These are phyloP conservation scores for Lachnellula occidentalis DNA, from an alignment of 2,329 filamentous ascomycete genomes.

Conservation along the genomic window DNA sequence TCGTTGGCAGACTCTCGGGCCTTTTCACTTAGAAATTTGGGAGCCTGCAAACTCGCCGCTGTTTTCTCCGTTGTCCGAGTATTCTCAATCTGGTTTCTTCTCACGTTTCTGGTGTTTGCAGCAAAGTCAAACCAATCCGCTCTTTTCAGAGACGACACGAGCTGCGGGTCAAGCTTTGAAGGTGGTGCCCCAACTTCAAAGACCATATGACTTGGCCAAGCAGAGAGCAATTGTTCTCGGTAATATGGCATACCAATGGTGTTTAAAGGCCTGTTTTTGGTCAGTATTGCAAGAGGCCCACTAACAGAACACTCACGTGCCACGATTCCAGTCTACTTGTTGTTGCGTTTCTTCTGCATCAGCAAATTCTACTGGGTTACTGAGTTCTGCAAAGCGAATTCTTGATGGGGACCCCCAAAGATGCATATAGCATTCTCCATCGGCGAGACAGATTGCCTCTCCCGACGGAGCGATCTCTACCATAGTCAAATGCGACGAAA, in stretches of 20 bases:
- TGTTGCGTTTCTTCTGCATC: constrained; percentile 48
- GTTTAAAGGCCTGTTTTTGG: constrained; percentile 61
- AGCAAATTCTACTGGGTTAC: constrained; percentile 60
- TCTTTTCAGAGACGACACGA: constrained; percentile 62
- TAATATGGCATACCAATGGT: constrained; percentile 91
- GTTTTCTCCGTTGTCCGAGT: constrained; percentile 59
- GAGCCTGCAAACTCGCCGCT: constrained; percentile 60
- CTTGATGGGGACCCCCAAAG: constrained; percentile 67
- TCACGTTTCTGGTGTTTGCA: constrained; percentile 65
- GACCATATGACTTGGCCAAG: constrained; percentile 79
- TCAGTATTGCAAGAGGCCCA: constrained; percentile 1
- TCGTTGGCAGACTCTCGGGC: constrained; percentile 60
- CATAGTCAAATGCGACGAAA: constrained; percentile 51
- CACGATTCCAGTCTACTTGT: constrained; percentile 55
- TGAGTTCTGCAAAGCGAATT: constrained; percentile 65
- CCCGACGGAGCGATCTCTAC: constrained; percentile 67
- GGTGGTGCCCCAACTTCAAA: constrained; percentile 84
- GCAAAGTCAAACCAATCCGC: constrained; percentile 75
- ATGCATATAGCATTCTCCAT: constrained; percentile 59
- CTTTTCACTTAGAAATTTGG: constrained; percentile 94
- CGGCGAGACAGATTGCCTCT: constrained; percentile 62
- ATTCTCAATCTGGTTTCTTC: constrained; percentile 78
- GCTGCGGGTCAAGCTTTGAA: constrained; percentile 63
- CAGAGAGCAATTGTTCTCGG: constrained; percentile 77
- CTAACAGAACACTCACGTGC: constrained; percentile 51